phyloP scores from a whole-genome alignment of 192 early-diverging fungal species.

The Endogone sp. region DNA sequence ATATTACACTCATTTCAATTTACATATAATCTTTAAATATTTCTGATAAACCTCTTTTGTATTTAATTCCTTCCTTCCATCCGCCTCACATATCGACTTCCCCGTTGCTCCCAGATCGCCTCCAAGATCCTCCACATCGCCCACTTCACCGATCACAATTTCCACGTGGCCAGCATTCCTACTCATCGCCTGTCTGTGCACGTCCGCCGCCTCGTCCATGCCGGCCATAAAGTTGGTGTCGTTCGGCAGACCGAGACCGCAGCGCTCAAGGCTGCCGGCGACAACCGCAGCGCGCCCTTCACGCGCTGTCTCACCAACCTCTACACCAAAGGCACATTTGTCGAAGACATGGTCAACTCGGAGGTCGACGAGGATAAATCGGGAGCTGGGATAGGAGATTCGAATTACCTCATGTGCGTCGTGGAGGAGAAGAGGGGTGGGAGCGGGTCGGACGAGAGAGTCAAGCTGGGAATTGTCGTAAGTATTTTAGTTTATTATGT shows the following conservation, averaged over 20 bases:
- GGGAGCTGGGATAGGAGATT: constrained; percentile 4
- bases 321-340: constrained; percentile 63
- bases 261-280: constrained; percentile 74
- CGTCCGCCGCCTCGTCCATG: constrained; percentile 71
- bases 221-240: constrained; percentile 85
- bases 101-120: constrained; percentile 46
- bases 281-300: constrained; percentile 65
- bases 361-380: constrained; percentile 24
- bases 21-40: not conserved
- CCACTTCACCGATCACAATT: constrained; percentile 72
- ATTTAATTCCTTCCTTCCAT: too few species aligned
- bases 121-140: constrained; percentile 77
- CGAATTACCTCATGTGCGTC: constrained; percentile 49
- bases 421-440: constrained; percentile 38
- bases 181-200: constrained; percentile 75
- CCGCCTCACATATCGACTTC: not conserved
- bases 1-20: constrained; percentile 7
- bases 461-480: constrained; percentile 40
- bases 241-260: constrained; percentile 84
- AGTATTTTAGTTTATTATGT: not conserved
- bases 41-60: not conserved
- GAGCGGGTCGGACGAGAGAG: constrained; percentile 36
- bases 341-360: constrained; percentile 33
- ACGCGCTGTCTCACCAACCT: constrained; percentile 59
- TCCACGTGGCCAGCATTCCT: constrained; percentile 80